Percentiles rank a stretch among this genome's conserved stretches.
Conservation (phyloP, 306 rosid genomes). For the Gillenia trifoliata region DNA sequence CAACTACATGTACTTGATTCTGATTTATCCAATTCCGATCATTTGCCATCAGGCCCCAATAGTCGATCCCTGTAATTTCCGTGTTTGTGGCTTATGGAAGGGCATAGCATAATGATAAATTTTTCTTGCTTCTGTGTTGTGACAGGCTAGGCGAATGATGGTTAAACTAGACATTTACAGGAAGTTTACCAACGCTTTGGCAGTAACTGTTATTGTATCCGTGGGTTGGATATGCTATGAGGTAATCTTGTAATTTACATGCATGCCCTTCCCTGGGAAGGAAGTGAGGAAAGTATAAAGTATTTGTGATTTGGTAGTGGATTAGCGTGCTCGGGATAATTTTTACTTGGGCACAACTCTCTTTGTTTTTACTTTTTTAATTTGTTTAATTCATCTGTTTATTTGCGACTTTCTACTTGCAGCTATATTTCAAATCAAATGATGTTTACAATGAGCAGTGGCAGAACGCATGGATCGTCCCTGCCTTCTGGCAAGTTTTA, state of each 20-base stretch:
- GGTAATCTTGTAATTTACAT: slow-evolving; percentile 42
- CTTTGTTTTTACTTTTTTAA: background rate
- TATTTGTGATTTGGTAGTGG: background rate
- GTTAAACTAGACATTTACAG: slow-evolving; percentile 86
- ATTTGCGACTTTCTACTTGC: slow-evolving; percentile 20
- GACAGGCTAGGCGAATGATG: slow-evolving; percentile 89
- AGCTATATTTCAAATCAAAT: slow-evolving; percentile 81
- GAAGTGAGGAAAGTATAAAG: background rate
- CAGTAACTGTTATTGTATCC: slow-evolving; percentile 79
- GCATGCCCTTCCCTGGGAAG: background rate
- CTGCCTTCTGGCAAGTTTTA: slow-evolving; percentile 94
- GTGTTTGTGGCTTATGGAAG: background rate
- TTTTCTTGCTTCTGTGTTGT: slow-evolving; percentile 23
- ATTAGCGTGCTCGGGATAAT: background rate
- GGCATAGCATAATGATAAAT: background rate
- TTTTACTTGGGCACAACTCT: background rate
- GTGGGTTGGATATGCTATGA: slow-evolving; percentile 97
- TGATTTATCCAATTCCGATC: background rate
- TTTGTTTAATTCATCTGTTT: background rate
- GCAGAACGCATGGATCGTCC: slow-evolving; percentile 93
- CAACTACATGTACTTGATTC: background rate
- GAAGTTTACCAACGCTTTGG: slow-evolving; percentile 92
- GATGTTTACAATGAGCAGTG: slow-evolving; percentile 84
- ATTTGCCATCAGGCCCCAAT: background rate
- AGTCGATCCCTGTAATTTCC: background rate